These are phyloP conservation scores for Coemansia sp. DNA, from an alignment of 192 early-diverging fungal genomes.

Conservation along the genomic window DNA sequence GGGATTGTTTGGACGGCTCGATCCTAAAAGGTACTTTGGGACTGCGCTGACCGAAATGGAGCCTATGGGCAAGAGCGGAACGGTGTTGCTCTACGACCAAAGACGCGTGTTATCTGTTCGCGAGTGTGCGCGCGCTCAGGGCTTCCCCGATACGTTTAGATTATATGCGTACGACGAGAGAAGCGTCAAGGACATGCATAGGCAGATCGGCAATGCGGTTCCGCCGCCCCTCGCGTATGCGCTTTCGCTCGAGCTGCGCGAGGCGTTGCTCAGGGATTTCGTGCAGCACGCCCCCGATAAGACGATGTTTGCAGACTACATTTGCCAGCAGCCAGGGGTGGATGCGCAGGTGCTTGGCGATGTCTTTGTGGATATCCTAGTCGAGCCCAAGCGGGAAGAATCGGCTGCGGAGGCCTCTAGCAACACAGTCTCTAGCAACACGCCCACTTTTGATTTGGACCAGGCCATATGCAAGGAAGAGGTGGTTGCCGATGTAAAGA, in stretches of 20 bases:
- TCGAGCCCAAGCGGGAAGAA: neutral
- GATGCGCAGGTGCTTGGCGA: slow-evolving; percentile 18
- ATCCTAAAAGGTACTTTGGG: slow-evolving; percentile 58
- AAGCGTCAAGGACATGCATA: slow-evolving; percentile 54
- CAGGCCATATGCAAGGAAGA: neutral
- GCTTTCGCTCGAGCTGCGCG: slow-evolving; percentile 52
- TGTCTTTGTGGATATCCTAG: slow-evolving; percentile 8
- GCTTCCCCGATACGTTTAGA: slow-evolving; percentile 64
- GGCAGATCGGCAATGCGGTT: slow-evolving; percentile 71
- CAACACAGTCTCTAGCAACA: neutral
- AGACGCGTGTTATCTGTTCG: slow-evolving; percentile 58
- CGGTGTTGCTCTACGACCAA: slow-evolving; percentile 64
- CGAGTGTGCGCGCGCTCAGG: slow-evolving; percentile 67
- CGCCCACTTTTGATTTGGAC: neutral
- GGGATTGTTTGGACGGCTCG: slow-evolving; percentile 60
- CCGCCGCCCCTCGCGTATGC: slow-evolving; percentile 64
- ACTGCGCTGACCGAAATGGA: slow-evolving; percentile 60
- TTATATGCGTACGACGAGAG: slow-evolving; percentile 46
- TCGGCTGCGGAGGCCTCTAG: neutral
- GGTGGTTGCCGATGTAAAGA: neutral
- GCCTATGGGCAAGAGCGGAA: slow-evolving; percentile 64
- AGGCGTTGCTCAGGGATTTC: slow-evolving; percentile 52
- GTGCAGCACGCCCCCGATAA: slow-evolving; percentile 5
- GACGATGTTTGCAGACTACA: slow-evolving; percentile 1
- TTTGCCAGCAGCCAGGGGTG: neutral